Percentiles rank a stretch among this genome's conserved stretches.
phyloP scores from a whole-genome alignment of 1,284 basidiomycete genomes.

The Heterobasidion occidentale region DNA sequence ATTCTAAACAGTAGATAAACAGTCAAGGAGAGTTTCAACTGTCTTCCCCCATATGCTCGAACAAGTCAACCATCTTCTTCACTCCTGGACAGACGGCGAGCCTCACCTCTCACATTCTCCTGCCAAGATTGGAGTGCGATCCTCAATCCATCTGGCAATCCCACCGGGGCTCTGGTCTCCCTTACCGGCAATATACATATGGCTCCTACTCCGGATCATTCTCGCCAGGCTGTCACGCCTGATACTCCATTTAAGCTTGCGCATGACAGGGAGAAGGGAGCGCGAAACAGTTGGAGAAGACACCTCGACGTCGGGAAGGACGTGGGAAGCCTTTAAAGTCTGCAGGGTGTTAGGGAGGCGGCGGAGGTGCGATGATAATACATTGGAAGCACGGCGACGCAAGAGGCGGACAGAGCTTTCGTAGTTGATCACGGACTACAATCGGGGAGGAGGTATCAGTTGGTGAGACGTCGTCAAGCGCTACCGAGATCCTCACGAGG shows the following conservation, averaged over 20 bases:
- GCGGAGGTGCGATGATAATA: constrained; percentile 39
- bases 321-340: constrained; percentile 32
- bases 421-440: constrained; percentile 51
- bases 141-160: constrained; percentile 49
- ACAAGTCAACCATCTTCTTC: constrained; percentile 47
- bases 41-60: constrained; percentile 30
- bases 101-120: constrained; percentile 55
- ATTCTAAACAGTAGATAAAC: not conserved
- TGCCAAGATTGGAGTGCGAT: constrained; percentile 31
- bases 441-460: not conserved
- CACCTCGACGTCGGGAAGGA: constrained; percentile 46
- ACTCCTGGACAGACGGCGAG: constrained; percentile 61
- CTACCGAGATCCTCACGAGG: constrained; percentile 32
- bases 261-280: constrained; percentile 46
- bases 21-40: not conserved
- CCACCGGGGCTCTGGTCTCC: constrained; percentile 1
- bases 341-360: constrained; percentile 23
- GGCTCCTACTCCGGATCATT: constrained; percentile 30
- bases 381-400: constrained; percentile 37
- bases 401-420: constrained; percentile 42
- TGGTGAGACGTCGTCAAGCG: not conserved
- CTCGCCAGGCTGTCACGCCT: constrained; percentile 49
- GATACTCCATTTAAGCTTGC: constrained; percentile 49
- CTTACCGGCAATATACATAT: constrained; percentile 16
- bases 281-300: constrained; percentile 40